These are phyloP conservation scores for Arabis hirsuta DNA, from an alignment of 345 rosid species.

Conservation along the genomic window DNA sequence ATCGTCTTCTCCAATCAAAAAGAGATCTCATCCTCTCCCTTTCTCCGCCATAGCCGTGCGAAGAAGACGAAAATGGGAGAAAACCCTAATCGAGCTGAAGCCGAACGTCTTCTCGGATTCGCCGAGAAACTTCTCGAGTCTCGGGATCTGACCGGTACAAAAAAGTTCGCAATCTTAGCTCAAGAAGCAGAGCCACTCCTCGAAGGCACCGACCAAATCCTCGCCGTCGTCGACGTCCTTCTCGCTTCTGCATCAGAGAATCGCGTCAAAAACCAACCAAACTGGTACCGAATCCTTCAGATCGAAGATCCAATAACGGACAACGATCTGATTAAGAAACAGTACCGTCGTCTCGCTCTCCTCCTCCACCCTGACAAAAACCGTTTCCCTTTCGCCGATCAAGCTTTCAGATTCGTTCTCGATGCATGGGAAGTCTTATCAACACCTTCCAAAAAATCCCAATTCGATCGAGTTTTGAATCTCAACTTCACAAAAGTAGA, in stretches of 20 bases:
- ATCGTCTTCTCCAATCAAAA: no score
- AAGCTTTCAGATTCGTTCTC: slow-evolving; percentile 80
- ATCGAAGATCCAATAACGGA: slow-evolving; percentile 57
- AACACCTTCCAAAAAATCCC: slow-evolving; percentile 55
- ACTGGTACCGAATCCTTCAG: slow-evolving; percentile 89
- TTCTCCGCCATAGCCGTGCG: no score
- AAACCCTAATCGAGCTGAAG: slow-evolving; percentile 58
- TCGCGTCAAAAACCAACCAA: slow-evolving; percentile 61
- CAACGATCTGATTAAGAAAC: slow-evolving; percentile 68
- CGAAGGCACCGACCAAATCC: slow-evolving; percentile 88
- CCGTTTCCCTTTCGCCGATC: slow-evolving; percentile 67
- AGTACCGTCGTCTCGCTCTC: slow-evolving; percentile 83
- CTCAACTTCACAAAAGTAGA: slow-evolving; percentile 65
- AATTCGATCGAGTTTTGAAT: slow-evolving; percentile 64
- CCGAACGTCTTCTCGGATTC: slow-evolving; percentile 83
- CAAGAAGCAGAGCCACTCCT: slow-evolving; percentile 83
- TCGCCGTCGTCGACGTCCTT: slow-evolving; percentile 83
- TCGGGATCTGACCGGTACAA: slow-evolving; percentile 70
- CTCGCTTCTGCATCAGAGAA: slow-evolving; percentile 57
- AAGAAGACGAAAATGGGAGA: slow-evolving; percentile 40
- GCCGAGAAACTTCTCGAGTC: slow-evolving; percentile 75
- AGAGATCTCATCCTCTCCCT: no score
- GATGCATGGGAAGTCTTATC: slow-evolving; percentile 88
- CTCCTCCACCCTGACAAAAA: slow-evolving; percentile 94
- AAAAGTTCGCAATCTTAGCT: slow-evolving; percentile 79